phyloP scores from a whole-genome alignment of 148 eudicot genomes.

The Rhododendron mucronatum region DNA sequence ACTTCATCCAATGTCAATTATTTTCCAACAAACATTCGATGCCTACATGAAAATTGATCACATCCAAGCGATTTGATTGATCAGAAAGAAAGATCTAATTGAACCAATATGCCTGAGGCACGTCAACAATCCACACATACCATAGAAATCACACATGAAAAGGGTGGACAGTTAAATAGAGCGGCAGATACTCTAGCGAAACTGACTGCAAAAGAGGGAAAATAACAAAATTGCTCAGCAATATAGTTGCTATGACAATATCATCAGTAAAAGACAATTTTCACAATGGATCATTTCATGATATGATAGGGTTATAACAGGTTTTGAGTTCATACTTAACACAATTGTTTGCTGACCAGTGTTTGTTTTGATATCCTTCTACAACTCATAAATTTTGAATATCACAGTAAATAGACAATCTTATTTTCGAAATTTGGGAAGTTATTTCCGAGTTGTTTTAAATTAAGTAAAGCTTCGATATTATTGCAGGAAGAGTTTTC shows the following conservation, averaged over 20 bases:
- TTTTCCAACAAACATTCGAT: not conserved
- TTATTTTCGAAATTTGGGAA: too few species aligned
- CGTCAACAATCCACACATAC: not conserved
- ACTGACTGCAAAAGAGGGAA: not conserved
- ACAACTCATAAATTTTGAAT: not conserved
- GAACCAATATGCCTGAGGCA: not conserved
- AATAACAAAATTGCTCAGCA: not conserved
- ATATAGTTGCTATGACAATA: not conserved
- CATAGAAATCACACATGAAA: too few species aligned
- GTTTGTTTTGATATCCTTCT: not conserved
- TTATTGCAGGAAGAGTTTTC: too few species aligned
- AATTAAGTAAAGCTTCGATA: too few species aligned
- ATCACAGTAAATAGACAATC: not conserved
- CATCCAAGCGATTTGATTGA: not conserved
- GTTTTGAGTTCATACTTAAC: not conserved
- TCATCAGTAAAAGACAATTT: not conserved
- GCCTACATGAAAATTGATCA: not conserved
- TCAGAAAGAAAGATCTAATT: not conserved
- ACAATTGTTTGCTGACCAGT: not conserved
- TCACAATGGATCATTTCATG: not conserved
- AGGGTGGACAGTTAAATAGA: not conserved
- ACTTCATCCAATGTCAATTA: not conserved
- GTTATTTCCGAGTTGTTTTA: too few species aligned
- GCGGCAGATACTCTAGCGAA: too few species aligned
- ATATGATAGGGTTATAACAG: not conserved